Conservation (phyloP, 495 filamentous ascomycete genomes). For the Hypoxylon trugodes region DNA sequence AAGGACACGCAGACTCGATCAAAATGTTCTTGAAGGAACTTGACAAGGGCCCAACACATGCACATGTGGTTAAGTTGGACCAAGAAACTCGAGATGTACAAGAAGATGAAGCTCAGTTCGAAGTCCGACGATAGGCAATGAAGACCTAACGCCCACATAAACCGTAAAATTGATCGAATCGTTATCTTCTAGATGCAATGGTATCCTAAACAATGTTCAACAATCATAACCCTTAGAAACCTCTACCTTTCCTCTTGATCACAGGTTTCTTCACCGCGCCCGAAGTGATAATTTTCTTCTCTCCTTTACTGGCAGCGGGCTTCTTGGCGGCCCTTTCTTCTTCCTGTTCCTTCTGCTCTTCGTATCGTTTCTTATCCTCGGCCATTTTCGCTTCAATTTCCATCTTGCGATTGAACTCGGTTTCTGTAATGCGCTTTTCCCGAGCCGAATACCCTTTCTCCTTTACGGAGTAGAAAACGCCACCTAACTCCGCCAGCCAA, state of each 20-base stretch:
- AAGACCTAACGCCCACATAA: conserved; percentile 1
- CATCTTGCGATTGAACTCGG: conserved; percentile 94
- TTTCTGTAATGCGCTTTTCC: conserved; percentile 89
- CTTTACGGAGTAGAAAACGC: conserved; percentile 98
- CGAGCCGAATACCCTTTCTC: conserved; percentile 95
- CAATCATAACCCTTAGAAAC: conserved; percentile 50
- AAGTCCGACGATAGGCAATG: conserved; percentile 51
- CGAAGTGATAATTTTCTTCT: conserved; percentile 61
- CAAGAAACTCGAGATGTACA: conserved; percentile 67
- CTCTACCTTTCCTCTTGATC: conserved; percentile 62
- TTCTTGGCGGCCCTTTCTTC: conserved; percentile 59
- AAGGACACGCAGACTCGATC: conserved; percentile 71
- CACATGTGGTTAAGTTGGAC: conserved; percentile 77
- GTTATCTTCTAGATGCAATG: conserved; percentile 1
- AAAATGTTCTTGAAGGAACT: conserved; percentile 78
- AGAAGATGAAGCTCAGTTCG: conserved; percentile 72
- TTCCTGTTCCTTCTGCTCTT: conserved; percentile 63
- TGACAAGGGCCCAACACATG: conserved; percentile 71
- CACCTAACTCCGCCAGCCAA: conserved; percentile 97
- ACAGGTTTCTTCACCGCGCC: conserved; percentile 71
- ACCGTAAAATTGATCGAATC: background rate
- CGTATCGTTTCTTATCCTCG: conserved; percentile 79
- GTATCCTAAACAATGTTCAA: conserved; percentile 14
- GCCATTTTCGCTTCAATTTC: conserved; percentile 96
- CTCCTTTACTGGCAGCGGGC: conserved; percentile 47